A percentile compares a stretch with the other conserved stretches of the same genome.
Conservation (phyloP, 306 rosid species). For the Parietaria judaica region DNA sequence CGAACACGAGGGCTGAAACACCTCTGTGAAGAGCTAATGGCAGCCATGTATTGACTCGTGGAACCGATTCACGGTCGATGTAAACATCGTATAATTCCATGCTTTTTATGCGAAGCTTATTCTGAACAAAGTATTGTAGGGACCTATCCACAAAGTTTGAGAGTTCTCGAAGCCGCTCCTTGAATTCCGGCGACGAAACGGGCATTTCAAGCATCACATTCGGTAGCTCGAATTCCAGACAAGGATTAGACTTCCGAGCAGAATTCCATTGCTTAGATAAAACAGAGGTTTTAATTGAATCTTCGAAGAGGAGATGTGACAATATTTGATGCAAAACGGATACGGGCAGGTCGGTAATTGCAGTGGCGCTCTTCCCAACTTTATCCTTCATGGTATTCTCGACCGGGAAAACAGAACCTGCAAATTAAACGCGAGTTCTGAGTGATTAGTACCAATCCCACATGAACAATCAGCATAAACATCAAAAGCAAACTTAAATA, state of each 20-base stretch:
- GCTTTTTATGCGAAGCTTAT: background rate
- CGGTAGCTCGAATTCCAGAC: too few relatives aligned
- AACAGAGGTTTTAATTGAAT: background rate
- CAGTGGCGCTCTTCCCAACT: too few relatives aligned
- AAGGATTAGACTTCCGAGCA: too few relatives aligned
- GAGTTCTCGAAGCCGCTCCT: background rate
- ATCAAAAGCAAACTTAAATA: too few relatives aligned
- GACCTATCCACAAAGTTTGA: background rate
- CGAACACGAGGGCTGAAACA: background rate
- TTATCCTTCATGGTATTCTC: too few relatives aligned
- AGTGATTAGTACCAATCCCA: too few relatives aligned
- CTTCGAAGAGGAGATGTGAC: background rate
- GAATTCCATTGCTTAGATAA: background rate
- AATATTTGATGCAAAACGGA: background rate
- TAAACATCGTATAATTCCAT: background rate
- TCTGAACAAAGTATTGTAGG: background rate
- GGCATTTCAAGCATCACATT: too few relatives aligned
- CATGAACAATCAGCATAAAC: too few relatives aligned
- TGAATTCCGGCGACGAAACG: too few relatives aligned
- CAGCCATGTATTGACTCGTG: background rate
- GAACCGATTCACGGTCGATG: background rate
- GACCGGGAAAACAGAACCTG: too few relatives aligned
- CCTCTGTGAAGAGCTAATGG: background rate
- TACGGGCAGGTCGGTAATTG: background rate
- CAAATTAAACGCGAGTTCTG: too few relatives aligned